phyloP scores from a whole-genome alignment of 306 rosid genomes.

The Boehmeria nivea region DNA sequence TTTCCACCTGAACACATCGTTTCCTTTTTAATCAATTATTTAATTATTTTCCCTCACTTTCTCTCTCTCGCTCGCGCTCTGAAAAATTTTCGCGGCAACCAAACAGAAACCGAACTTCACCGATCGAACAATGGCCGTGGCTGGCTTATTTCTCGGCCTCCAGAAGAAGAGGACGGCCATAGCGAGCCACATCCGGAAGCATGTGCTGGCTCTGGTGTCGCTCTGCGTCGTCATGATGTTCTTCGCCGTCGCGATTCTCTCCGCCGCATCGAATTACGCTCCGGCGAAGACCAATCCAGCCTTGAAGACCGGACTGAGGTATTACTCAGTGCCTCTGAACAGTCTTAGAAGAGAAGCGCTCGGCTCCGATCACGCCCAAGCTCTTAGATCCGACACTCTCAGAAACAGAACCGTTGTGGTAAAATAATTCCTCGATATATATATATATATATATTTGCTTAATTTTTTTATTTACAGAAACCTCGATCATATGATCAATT shows the following conservation, averaged over 20 bases:
- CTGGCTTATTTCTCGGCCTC: not conserved
- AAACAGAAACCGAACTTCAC: slow-evolving; percentile 4
- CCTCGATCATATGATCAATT: not conserved
- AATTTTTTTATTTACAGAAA: not conserved
- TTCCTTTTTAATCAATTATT: too few relatives aligned
- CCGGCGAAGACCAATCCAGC: not conserved
- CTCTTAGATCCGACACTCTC: not conserved
- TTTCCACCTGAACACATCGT: too few relatives aligned
- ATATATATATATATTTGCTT: too few relatives aligned
- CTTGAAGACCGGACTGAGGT: not conserved
- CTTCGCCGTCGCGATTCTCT: slow-evolving; percentile 9
- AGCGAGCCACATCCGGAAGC: not conserved
- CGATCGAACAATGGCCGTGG: not conserved
- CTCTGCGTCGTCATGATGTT: slow-evolving; percentile 11
- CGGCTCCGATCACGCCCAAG: not conserved
- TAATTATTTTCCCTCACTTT: not conserved
- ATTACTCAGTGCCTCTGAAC: slow-evolving; percentile 9
- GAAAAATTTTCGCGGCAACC: slow-evolving; percentile 12
- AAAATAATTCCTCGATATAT: not conserved
- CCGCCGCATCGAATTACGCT: not conserved
- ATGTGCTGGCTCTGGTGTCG: not conserved
- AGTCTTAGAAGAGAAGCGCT: slow-evolving; percentile 8
- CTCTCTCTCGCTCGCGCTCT: slow-evolving; percentile 4
- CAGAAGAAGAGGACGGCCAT: not conserved
- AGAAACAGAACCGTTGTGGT: slow-evolving; percentile 11